Percentiles rank a stretch among this genome's conserved stretches.
Evolutionary conservation across 2,329 filamentous ascomycete genomes (phyloP).

Genomic region (Lasiodiplodia theobromae): DNA sequence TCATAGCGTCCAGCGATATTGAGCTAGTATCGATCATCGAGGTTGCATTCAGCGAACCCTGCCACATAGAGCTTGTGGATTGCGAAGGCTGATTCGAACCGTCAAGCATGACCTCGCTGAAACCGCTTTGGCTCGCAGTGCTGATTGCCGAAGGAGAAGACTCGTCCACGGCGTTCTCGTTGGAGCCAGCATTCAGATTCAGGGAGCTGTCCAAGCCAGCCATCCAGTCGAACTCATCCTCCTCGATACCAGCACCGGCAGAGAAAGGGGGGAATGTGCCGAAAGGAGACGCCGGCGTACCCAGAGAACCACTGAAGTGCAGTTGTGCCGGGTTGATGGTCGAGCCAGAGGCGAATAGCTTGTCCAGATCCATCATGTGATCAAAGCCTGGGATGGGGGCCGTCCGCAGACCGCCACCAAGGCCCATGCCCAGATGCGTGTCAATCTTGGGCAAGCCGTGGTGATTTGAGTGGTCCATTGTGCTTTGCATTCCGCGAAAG

Average conservation of each 20-base stretch:
- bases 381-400: conserved; percentile 72
- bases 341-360: conserved; percentile 70
- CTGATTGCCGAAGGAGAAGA: conserved; percentile 97
- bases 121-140: conserved; percentile 88
- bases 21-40: conserved; percentile 70
- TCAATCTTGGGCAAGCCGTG: conserved; percentile 83
- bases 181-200: conserved; percentile 59
- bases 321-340: conserved; percentile 73
- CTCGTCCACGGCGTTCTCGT: conserved; percentile 85
- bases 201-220: conserved; percentile 81
- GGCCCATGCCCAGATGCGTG: conserved; percentile 75
- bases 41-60: conserved; percentile 66
- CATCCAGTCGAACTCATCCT: conserved; percentile 85
- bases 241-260: conserved; percentile 67
- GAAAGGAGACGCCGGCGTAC: conserved; percentile 61
- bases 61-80: conserved; percentile 48
- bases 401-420: conserved; percentile 74
- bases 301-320: conserved; percentile 82
- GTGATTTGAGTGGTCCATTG: conserved; percentile 59
- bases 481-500: conserved; percentile 75
- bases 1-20: conserved; percentile 77
- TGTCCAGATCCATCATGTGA: conserved; percentile 73
- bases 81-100: conserved; percentile 56
- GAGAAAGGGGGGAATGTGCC: conserved; percentile 60
- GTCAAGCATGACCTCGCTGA: conserved; percentile 91